Percentiles rank a stretch among this genome's conserved stretches.
Conservation (phyloP, 2,329 filamentous ascomycete species). For the Hypoxylon sp. region DNA sequence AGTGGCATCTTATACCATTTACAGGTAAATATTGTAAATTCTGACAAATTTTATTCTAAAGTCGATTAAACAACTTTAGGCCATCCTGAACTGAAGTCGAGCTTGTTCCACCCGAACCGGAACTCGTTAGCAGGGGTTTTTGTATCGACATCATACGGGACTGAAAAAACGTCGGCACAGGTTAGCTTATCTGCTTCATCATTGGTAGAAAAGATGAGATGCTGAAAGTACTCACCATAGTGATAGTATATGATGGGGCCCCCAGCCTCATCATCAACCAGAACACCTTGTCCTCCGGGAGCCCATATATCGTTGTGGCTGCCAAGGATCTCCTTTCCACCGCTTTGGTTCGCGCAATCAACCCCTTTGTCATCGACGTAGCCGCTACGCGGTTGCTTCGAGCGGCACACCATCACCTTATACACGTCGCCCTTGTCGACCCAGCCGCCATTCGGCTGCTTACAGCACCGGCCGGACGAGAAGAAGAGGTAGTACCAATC, state of each 20-base stretch:
- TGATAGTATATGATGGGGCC: conserved; percentile 47
- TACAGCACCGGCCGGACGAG: conserved; percentile 46
- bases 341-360: conserved; percentile 40
- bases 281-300: conserved; percentile 45
- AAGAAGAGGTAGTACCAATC: conserved; percentile 47
- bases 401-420: conserved; percentile 48
- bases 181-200: conserved; percentile 6
- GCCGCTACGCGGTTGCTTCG: conserved; percentile 33
- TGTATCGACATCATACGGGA: conserved; percentile 38
- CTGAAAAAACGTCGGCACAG: conserved; percentile 7
- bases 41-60: neutral
- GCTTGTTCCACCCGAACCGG: conserved; percentile 48
- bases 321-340: conserved; percentile 42
- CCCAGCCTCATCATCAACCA: conserved; percentile 43
- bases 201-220: neutral
- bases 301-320: conserved; percentile 45
- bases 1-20: neutral
- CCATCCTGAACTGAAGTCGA: conserved; percentile 47
- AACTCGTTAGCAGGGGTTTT: conserved; percentile 36
- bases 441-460: conserved; percentile 38
- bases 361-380: conserved; percentile 43
- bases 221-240: conserved; percentile 40
- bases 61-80: conserved; percentile 32
- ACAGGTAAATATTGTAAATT: neutral
- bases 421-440: conserved; percentile 43